Base-by-base conservation (phyloP, 2,329 filamentous ascomycete species). In the Ceratocystiopsis brevicomis region DNA sequence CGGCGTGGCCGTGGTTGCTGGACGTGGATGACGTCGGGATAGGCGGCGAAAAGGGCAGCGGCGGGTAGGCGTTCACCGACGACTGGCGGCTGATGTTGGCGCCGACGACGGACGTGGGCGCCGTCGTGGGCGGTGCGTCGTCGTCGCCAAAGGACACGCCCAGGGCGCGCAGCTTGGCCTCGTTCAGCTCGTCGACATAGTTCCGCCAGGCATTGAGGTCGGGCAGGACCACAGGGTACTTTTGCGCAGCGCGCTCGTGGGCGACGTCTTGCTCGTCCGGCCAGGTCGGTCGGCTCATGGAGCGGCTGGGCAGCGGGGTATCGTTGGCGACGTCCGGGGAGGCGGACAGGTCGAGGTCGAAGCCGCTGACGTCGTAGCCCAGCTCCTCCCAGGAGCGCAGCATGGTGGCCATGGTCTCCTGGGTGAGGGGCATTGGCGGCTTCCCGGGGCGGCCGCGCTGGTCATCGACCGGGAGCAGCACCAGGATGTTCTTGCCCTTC, bases 161-260 rank as follows among this genome's bases (percentile, higher is more conserved):
- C 44, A 98, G 69, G 41, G 88, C 87, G 48, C 86, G 78, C 42
- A 98, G 68, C 62, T 95, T 98, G 47, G 88, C 85, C 62, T 98
- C 90, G 51, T 83, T 77, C 34, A 96, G 65, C 51, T 81, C 78
- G 44, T 81, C 73, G 46, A 87, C 81, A 58, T 96, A 94, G 21
- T 76, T 67, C 54, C 84, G 80, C 72, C 72, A 76, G 1, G 70
- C 66, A 56, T 78, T 76, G 48, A 80, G 61, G 53, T 84, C 79
- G 2, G 83, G 81, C 47, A 90, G 67, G 19, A 69, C 68, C 34
- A 90, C 78, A 43, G 65, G 67, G 54, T 67, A 79, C n/a, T 58
- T 58, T 6, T 62, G 60, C 39, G 67, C 56, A 15, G 64, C 59
- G 39, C 73, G 67, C 51, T 82, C 77, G 41, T 61, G 61, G 9